Conservation (phyloP, 768 basidiomycete species). For the Paxillus rubicundulus region DNA sequence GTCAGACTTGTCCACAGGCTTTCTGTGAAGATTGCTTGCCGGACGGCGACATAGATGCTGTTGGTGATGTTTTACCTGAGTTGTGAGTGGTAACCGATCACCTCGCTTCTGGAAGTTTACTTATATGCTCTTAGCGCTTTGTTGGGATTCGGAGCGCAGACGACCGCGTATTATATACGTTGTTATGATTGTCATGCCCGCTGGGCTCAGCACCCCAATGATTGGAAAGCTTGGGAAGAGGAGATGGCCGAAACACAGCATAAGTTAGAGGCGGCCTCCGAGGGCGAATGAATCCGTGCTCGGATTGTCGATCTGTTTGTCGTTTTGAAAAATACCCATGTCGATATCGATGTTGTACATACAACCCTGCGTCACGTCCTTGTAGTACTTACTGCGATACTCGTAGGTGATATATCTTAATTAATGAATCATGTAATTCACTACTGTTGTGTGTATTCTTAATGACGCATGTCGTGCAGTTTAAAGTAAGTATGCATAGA, state of each 20-base stretch:
- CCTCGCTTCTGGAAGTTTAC: background rate
- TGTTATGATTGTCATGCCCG: slow-evolving; percentile 48
- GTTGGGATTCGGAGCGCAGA: slow-evolving; percentile 37
- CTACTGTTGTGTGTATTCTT: background rate
- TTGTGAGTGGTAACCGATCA: slow-evolving; percentile 40
- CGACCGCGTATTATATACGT: slow-evolving; percentile 46
- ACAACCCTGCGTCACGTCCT: background rate
- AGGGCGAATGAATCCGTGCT: background rate
- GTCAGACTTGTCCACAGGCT: slow-evolving; percentile 56
- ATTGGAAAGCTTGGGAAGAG: slow-evolving; percentile 43
- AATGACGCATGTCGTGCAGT: background rate
- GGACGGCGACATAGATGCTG: slow-evolving; percentile 44
- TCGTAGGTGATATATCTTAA: background rate
- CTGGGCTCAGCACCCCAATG: slow-evolving; percentile 34
- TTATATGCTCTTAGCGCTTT: slow-evolving; percentile 32
- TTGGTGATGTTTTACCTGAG: slow-evolving; percentile 58
- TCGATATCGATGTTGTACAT: background rate
- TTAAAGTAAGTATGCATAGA: too few relatives aligned
- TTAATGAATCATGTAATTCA: background rate
- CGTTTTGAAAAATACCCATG: too few relatives aligned
- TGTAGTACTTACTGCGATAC: background rate
- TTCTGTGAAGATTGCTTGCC: slow-evolving; percentile 64
- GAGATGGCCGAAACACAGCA: slow-evolving; percentile 39
- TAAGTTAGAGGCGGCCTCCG: slow-evolving; percentile 27
- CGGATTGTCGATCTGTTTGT: background rate